Base-by-base conservation (phyloP, 2,329 filamentous ascomycete genomes). In the Metarhizium album region DNA sequence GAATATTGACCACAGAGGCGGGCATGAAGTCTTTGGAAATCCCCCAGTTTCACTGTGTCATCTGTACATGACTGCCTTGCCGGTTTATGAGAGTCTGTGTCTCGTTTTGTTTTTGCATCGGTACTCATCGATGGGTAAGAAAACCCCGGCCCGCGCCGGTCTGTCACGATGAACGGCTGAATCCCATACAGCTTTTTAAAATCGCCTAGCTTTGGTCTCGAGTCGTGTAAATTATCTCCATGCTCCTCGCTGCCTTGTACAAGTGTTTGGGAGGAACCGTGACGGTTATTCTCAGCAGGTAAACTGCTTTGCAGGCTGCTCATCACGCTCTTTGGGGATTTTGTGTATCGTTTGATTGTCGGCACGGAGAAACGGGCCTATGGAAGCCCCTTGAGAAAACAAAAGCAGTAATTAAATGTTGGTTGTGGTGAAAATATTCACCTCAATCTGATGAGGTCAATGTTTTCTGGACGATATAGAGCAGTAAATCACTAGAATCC, bases 121-220 rank as follows among this genome's bases (percentile, higher is more conserved):
- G 37, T 40, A 40, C 9, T 6, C 6, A 18, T 6, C 18, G 14
- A 18, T 14, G 14, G 24, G 16, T 16, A 9, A n/a, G 22, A 43
- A 24, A 6, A 7, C 14, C 8, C 8, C 8, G 2, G 6, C 3
- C 22, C 22, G 1, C 20, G 6, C 5, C 13, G 40, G 6, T 14
- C 40, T 24, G 14, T 8, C 20, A 43, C 22, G 40, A n/a, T 1
- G 8, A 13, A 29, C 18, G 22, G 13, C 20, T 29, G 11, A 23
- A 40, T 33, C 27, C 24, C 18, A 27, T 51, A 51, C 29, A 48
- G 23, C 31, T 42, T 47, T 29, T 46, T 46, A 16, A 53, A 51
- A 29, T 53, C 52, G 27, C 52, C 52, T n/a, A 53, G 43, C 52
- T 47, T 52, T 11, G 49, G 46, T 23, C 45, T 43, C 4, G 33